Evolutionary conservation across 768 basidiomycete species (phyloP).

Genomic region (Holtermannia corniformis): DNA sequence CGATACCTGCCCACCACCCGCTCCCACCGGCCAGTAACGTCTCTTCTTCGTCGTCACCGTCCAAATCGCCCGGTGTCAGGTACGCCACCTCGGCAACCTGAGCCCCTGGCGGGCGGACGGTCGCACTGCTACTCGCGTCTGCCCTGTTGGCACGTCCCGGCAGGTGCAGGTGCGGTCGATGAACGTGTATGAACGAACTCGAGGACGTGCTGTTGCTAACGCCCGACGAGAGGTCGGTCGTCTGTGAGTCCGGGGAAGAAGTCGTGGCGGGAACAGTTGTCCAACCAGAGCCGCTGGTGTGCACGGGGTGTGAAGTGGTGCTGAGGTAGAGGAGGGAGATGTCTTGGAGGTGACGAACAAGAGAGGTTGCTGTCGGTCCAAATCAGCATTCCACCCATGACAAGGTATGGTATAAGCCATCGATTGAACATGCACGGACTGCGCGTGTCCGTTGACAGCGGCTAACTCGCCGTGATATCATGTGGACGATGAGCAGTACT

Average conservation of each 20-base stretch:
- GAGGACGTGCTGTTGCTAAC: no score
- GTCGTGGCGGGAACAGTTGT: constrained; percentile 17
- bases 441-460: neutral
- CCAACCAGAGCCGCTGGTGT: constrained; percentile 15
- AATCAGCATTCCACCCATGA: neutral
- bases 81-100: constrained; percentile 15
- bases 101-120: no score
- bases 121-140: no score
- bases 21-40: constrained; percentile 39
- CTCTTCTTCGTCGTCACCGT: constrained; percentile 47
- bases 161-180: constrained; percentile 15
- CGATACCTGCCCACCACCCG: constrained; percentile 55
- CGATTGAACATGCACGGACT: neutral
- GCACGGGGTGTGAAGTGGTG: constrained; percentile 12
- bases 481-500: constrained; percentile 6
- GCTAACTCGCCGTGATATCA: neutral
- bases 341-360: constrained; percentile 31
- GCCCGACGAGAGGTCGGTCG: no score
- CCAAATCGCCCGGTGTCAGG: constrained; percentile 45
- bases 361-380: constrained; percentile 17
- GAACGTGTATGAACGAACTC: constrained; percentile 14
- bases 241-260: no score
- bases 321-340: constrained; percentile 32
- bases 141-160: constrained; percentile 1
- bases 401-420: no score